Base-by-base conservation (phyloP, 768 basidiomycete genomes). In the Panaeolus papilionaceus region DNA sequence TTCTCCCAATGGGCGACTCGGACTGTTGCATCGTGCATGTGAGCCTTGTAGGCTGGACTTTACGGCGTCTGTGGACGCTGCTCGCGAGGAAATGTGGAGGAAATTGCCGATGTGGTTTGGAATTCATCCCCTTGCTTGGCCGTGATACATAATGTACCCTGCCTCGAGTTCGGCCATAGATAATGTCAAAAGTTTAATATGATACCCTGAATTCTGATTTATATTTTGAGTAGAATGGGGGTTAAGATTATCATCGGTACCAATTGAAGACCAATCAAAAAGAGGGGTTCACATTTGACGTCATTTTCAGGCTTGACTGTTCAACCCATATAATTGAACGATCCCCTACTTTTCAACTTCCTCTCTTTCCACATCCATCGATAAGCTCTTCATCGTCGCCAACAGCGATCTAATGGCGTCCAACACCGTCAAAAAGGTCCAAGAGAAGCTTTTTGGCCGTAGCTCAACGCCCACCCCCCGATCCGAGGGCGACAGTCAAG, bases 371-470 rank as follows among this genome's bases (percentile, higher is more conserved):
- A 65, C 14, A 23, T 26, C 42, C 68, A 62, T 26, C 58, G 38
- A 61, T 67, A 65, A 40, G 33, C 66, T 47, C 38, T 47, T 62
- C 65, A 16, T 58, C 65, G 28, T 18, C 61, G 39, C 37, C 37
- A 47, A 47, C 20, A 51, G 20, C 64, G 51, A 49, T 38, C 63
- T 58, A 23, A 85, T 85, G 82, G 75, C 82, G 47, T 77, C 80
- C 12, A 77, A 76, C 71, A 73, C 85, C 6, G 79, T 83, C 39
- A 92, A 86, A 76, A 89, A 87, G 74, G 85, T 94, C 14, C 93
- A 94, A 73, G 88, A 85, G 38, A 93, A 87, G 78, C 83, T 94
- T 44, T 94, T 94, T 75, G 81, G 82, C 64, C 77, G 86, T 67
- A 83, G 83, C 33, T 58, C 71, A 75, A 62, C 77, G 78, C 49